phyloP scores from a whole-genome alignment of 2,329 filamentous ascomycete species.

The Xylariaceae sp. region DNA sequence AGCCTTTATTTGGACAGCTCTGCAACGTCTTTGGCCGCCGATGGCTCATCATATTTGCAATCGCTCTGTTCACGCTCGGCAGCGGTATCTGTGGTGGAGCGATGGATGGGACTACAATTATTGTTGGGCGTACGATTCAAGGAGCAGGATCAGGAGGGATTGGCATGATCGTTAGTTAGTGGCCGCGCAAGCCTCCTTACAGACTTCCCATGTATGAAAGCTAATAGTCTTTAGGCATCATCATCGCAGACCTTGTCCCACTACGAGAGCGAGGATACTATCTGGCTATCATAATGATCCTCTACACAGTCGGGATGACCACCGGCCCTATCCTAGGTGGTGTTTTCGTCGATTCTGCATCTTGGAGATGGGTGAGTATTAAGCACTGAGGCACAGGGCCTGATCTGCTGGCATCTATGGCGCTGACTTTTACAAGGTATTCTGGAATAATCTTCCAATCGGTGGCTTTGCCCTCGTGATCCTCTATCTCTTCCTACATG shows the following conservation, averaged over 20 bases:
- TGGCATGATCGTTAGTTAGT: constrained; percentile 1
- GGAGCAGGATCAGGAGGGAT: constrained; percentile 1
- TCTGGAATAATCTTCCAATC: constrained; percentile 30
- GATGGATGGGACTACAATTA: neutral
- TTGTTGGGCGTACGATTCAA: constrained; percentile 5
- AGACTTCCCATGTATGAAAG: too few species aligned
- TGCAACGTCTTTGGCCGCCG: constrained; percentile 36
- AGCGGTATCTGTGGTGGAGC: constrained; percentile 13
- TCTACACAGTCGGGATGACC: neutral
- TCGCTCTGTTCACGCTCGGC: constrained; percentile 1
- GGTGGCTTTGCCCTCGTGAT: constrained; percentile 25
- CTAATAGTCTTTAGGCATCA: neutral
- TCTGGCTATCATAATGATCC: neutral
- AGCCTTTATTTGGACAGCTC: constrained; percentile 35
- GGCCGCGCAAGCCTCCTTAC: too few species aligned
- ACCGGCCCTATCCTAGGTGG: constrained; percentile 4
- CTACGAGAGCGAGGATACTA: constrained; percentile 3
- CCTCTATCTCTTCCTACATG: constrained; percentile 19
- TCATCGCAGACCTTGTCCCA: constrained; percentile 4
- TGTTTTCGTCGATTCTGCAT: neutral
- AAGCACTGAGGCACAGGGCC: too few species aligned
- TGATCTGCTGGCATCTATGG: too few species aligned
- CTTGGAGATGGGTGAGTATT: constrained; percentile 1
- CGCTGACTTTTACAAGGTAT: too few species aligned
- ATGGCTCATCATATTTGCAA: neutral